phyloP scores from a whole-genome alignment of 495 filamentous ascomycete genomes.

The Penicillium chermesinum region DNA sequence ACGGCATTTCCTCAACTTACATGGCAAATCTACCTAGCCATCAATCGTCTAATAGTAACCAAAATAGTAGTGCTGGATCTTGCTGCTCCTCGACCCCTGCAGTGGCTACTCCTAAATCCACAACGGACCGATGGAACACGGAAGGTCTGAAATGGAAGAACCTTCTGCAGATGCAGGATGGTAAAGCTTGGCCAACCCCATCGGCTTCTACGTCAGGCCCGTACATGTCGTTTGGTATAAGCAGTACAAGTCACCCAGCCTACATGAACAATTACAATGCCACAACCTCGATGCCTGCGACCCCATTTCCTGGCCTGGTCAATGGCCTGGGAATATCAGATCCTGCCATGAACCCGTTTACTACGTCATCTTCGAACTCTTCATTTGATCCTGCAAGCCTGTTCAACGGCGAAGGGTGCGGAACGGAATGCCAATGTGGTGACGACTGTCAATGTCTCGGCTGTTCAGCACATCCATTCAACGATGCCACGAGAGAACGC shows the following conservation, averaged over 20 bases:
- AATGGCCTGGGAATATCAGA: slow-evolving; percentile 18
- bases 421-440: slow-evolving; percentile 55
- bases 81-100: slow-evolving; percentile 21
- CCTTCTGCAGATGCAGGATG: no score
- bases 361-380: slow-evolving; percentile 4
- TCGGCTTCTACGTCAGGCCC: slow-evolving; percentile 8
- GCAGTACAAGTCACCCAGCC: slow-evolving; percentile 4
- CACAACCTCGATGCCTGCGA: slow-evolving; percentile 6
- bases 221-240: slow-evolving; percentile 17
- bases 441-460: slow-evolving; percentile 63
- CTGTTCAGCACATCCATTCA: slow-evolving; percentile 67
- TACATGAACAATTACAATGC: slow-evolving; percentile 15
- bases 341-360: slow-evolving; percentile 12
- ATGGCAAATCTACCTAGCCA: slow-evolving; percentile 7
- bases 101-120: not conserved
- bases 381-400: not conserved
- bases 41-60: not conserved
- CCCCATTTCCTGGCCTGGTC: slow-evolving; percentile 10
- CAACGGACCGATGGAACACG: not conserved
- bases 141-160: slow-evolving; percentile 13
- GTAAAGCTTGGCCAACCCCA: slow-evolving; percentile 28
- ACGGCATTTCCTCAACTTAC: slow-evolving; percentile 9
- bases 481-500: slow-evolving; percentile 62
- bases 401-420: not conserved
- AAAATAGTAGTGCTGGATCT: slow-evolving; percentile 14